Evolutionary conservation across 1,139 yeast species (phyloP), one percentile per base, ranked within the genome.

Genomic region (Debaryomyces sp.): DNA sequence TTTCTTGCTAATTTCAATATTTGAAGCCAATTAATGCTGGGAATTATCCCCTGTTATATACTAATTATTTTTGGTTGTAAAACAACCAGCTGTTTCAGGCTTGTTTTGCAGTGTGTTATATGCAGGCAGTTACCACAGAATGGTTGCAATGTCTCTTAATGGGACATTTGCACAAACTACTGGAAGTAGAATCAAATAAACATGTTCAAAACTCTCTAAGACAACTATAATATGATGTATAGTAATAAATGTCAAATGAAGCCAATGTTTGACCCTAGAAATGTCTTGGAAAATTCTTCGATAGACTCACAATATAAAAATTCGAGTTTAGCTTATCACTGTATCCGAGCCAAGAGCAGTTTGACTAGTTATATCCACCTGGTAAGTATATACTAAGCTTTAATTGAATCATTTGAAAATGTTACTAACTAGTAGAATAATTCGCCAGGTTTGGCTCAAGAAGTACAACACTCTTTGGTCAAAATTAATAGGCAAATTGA

Each of bases 271-370:
- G 41, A 37, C 4, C 4, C 21, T 10, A 13, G 41, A 26, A 24
- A 13, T 12, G n/a, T n/a, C n/a, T n/a, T 6, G 4, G 12, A 9
- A n/a, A 8, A 3, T 13, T 26, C 6, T 7, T 23, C 21, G n/a
- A 27, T 18, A n/a, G 41, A 35, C 7, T n/a, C 21, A 27, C 18
- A 8, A 18, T 33, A 33, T 18, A 43, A 41, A 27, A 47, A 45
- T 18, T 39, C 51, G 6, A 46, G 51, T 22, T 46, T 51, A 15
- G 51, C 48, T 26, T 51, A 46, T 17, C 48, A 47, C 33, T 43
- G 51, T 26, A 34, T 51, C 8, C 36, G 39, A 24, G 46, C 54
- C 9, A 49, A 47, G 33, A 44, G 34, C 9, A 27, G 17, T 12
- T 40, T 50, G 23, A 17, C 34, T 6, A 38, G 18, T 6, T 46